Base-by-base conservation (phyloP, 2,329 filamentous ascomycete species). In the Pestalotiopsis sp. region DNA sequence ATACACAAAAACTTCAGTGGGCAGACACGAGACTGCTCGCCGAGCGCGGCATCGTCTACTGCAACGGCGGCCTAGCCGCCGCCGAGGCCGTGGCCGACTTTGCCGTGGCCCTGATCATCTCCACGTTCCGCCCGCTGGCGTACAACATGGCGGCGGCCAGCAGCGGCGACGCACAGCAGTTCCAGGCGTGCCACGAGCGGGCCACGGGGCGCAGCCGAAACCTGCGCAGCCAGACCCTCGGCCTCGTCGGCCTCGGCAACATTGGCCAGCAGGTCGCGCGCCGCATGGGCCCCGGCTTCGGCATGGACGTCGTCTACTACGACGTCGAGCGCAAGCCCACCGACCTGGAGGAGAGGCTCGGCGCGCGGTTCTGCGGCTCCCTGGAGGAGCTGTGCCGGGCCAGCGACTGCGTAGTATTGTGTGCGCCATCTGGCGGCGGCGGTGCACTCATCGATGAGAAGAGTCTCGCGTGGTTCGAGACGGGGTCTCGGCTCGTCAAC, bases 51-150 rank as follows among this genome's bases (percentile, higher is more conserved):
- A 87, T 92, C 70, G 80, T 91, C 65, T 94, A 93, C 80, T 93
- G 91, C 83, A 93, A 94, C 80, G 87, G 89, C 2, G 91, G 91
- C 1, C 85, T 89, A 1, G 91, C 91, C 0, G 91, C 90, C 45
- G 90, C 90, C 6, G 92, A 94, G 74, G 89, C 91, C 4, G 91
- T 93, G 1, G 91, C 91, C 65, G 92, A 94, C 78, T 89, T 92
- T 70, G 89, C 90, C 20, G 83, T 93, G 56, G 90, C 89, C 74
- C 86, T 92, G 73, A 87, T 94, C 72, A 86, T 94, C 64, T 87
- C 87, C 9, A 89, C 88, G 14, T 94, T 93, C 81, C 89, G 92
- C 65, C 85, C 88, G 60, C 85, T 94, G 13, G 84, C 88, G 1
- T 93, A 90, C 87, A 90, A 87, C 70, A 85, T 88, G 65, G 75